Conservation (phyloP, 2,329 filamentous ascomycete species). For the Aspergillus tamarii region DNA sequence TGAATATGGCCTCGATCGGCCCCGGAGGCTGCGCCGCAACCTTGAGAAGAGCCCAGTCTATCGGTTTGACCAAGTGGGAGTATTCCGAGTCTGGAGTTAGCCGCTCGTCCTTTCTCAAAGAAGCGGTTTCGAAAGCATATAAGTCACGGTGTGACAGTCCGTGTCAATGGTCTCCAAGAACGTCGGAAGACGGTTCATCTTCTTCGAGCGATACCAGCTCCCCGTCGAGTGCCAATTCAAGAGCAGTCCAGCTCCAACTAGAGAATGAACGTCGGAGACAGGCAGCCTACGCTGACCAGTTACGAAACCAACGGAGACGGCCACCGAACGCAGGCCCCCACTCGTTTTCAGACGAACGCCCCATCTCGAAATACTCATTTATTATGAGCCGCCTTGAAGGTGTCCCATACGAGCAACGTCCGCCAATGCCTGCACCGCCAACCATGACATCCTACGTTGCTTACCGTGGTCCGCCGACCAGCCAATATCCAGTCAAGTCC, state of each 20-base stretch:
- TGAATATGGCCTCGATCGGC: slow-evolving; percentile 53
- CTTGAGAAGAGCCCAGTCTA: slow-evolving; percentile 56
- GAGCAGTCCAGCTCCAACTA: slow-evolving; percentile 16
- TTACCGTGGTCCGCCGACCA: background rate
- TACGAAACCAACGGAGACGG: slow-evolving; percentile 32
- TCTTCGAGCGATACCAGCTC: slow-evolving; percentile 10
- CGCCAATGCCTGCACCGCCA: slow-evolving; percentile 20
- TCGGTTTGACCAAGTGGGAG: slow-evolving; percentile 62
- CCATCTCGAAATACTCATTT: slow-evolving; percentile 42
- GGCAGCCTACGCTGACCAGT: slow-evolving; percentile 36
- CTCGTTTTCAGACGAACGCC: slow-evolving; percentile 39
- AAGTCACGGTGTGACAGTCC: slow-evolving; percentile 44
- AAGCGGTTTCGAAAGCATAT: slow-evolving; percentile 63
- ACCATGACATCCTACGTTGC: slow-evolving; percentile 24
- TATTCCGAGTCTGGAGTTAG: slow-evolving; percentile 50
- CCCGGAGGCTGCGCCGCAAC: slow-evolving; percentile 46
- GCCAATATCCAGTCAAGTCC: background rate
- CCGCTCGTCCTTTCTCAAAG: slow-evolving; percentile 61
- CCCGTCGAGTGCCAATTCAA: slow-evolving; percentile 14
- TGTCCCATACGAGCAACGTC: slow-evolving; percentile 16
- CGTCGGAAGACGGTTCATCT: slow-evolving; percentile 18
- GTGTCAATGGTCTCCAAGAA: slow-evolving; percentile 1
- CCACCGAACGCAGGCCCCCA: slow-evolving; percentile 16
- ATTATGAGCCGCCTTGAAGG: slow-evolving; percentile 41
- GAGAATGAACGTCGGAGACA: slow-evolving; percentile 33